Evolutionary conservation across 192 early-diverging fungal genomes (phyloP).

Genomic region (Bifiguratus adelaidae): DNA sequence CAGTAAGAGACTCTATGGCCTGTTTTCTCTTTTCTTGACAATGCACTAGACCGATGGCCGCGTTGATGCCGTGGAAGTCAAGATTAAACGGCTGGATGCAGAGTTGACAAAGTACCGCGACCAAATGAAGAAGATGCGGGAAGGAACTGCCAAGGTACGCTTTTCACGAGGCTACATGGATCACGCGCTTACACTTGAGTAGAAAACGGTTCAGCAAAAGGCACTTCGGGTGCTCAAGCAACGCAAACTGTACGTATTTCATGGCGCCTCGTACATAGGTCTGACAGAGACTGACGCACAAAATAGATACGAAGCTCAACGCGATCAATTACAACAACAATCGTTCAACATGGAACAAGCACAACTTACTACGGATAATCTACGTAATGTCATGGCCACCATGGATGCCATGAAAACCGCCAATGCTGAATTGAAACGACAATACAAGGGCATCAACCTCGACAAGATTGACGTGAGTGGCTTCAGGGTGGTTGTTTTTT

Average conservation of each 20-base stretch:
- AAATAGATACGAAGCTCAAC: conserved; percentile 76
- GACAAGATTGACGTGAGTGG: conserved; percentile 86
- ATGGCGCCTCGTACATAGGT: not conserved
- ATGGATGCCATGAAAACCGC: conserved; percentile 94
- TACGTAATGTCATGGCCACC: conserved; percentile 93
- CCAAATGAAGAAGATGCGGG: conserved; percentile 90
- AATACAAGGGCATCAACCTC: conserved; percentile 91
- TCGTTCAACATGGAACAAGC: conserved; percentile 99
- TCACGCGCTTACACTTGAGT: not conserved
- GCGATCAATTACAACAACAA: conserved; percentile 91
- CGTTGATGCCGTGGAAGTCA: conserved; percentile 81
- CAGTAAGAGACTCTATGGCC: conserved; percentile 25
- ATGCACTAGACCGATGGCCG: conserved; percentile 68
- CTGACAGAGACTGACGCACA: too few relatives aligned
- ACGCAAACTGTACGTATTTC: conserved; percentile 62
- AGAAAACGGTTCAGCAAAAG: conserved; percentile 87
- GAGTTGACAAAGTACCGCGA: conserved; percentile 86
- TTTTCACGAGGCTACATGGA: not conserved
- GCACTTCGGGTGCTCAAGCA: conserved; percentile 89
- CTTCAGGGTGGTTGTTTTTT: not conserved
- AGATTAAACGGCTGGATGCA: conserved; percentile 89
- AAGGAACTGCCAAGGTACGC: conserved; percentile 70
- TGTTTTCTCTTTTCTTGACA: not conserved
- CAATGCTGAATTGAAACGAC: conserved; percentile 91
- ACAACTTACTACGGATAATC: conserved; percentile 82